Conservation (phyloP, 2,329 filamentous ascomycete genomes). For the Monosporascus sp. region DNA sequence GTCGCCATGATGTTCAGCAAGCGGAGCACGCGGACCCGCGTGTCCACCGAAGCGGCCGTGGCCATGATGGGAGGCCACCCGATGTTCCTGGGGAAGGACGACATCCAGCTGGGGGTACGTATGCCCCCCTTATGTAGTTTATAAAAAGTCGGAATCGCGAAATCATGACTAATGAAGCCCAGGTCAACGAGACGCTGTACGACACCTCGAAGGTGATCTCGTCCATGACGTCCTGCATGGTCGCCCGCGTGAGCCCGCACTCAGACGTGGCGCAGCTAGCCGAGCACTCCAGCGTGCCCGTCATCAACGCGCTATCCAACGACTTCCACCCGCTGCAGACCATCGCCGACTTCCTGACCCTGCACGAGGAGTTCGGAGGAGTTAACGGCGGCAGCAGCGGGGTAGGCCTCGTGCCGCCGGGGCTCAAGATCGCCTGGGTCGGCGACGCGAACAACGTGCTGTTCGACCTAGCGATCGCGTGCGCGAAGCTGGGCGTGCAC, state of each 20-base stretch:
- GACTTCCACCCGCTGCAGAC: constrained; percentile 92
- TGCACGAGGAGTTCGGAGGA: constrained; percentile 67
- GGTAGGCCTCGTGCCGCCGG: constrained; percentile 61
- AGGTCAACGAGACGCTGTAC: constrained; percentile 90
- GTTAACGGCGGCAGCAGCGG: constrained; percentile 33
- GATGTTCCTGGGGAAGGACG: constrained; percentile 94
- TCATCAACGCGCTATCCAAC: constrained; percentile 84
- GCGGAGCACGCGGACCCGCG: constrained; percentile 84
- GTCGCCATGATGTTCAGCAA: constrained; percentile 98
- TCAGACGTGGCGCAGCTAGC: constrained; percentile 68
- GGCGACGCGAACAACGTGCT: constrained; percentile 97
- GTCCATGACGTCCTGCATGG: constrained; percentile 83
- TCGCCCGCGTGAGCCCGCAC: constrained; percentile 73
- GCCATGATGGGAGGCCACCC: constrained; percentile 84
- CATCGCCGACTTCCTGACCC: constrained; percentile 89
- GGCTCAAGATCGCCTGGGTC: constrained; percentile 90
- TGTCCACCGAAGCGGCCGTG: constrained; percentile 89
- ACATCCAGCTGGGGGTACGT: constrained; percentile 87
- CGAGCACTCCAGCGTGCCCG: constrained; percentile 68
- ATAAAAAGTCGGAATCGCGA: neutral
- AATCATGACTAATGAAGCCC: neutral
- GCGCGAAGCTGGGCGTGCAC: constrained; percentile 80
- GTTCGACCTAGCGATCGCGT: constrained; percentile 85
- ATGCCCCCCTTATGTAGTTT: neutral
- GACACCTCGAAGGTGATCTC: constrained; percentile 90